Conservation (phyloP, 805 yeast genomes). For the Blastobotrys attinorum region DNA sequence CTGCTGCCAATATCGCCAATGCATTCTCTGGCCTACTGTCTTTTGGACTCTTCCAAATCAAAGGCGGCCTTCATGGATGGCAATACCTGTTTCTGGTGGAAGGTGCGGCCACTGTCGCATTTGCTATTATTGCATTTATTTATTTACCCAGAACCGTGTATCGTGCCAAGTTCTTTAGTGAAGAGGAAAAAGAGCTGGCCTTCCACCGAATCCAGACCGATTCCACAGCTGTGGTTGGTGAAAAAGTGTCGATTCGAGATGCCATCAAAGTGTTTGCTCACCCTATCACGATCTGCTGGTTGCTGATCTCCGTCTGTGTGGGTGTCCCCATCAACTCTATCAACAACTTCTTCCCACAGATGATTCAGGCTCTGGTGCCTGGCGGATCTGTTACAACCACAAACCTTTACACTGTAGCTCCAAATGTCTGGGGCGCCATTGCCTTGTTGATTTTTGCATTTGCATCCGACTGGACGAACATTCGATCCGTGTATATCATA, state of each 20-base stretch:
- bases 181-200: constrained; percentile 39
- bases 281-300: constrained; percentile 40
- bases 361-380: constrained; percentile 37
- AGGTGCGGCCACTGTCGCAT: constrained; percentile 34
- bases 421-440: constrained; percentile 42
- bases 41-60: constrained; percentile 42
- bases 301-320: constrained; percentile 37
- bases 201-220: constrained; percentile 41
- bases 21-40: constrained; percentile 54
- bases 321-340: constrained; percentile 45
- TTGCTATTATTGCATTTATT: constrained; percentile 30
- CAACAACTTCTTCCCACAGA: constrained; percentile 46
- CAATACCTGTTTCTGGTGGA: constrained; percentile 40
- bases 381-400: constrained; percentile 63
- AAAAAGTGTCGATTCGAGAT: constrained; percentile 32
- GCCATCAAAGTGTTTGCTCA: constrained; percentile 38
- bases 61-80: constrained; percentile 38
- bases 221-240: constrained; percentile 35
- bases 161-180: constrained; percentile 32
- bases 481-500: constrained; percentile 35
- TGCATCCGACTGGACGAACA: constrained; percentile 33
- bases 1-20: constrained; percentile 46
- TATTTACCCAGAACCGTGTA: constrained; percentile 35
- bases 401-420: constrained; percentile 55
- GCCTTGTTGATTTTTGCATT: constrained; percentile 34